phyloP scores from a whole-genome alignment of 768 basidiomycete species.

The Mycena capillaripes region DNA sequence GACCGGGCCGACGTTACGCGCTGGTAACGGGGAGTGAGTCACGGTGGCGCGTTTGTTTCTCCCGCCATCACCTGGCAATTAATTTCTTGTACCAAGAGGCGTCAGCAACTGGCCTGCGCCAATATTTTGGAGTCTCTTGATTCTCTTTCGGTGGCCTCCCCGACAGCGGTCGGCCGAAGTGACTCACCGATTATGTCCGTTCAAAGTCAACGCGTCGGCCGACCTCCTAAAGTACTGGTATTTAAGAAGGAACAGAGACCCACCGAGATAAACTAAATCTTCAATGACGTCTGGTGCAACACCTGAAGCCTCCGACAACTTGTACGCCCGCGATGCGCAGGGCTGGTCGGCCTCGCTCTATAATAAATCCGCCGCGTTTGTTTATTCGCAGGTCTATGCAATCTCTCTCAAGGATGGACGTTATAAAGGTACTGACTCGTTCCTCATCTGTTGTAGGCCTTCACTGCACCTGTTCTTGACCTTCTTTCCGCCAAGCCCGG shows the following conservation, averaged over 20 bases:
- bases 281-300: slow-evolving; percentile 50
- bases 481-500: slow-evolving; percentile 71
- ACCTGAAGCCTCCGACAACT: slow-evolving; percentile 42
- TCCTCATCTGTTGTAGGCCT: slow-evolving; percentile 43
- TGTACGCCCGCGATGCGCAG: slow-evolving; percentile 1
- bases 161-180: slow-evolving; percentile 14
- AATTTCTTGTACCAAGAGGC: too few species aligned
- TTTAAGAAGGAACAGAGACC: background rate
- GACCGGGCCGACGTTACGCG: too few species aligned
- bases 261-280: background rate
- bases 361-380: slow-evolving; percentile 75
- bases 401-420: slow-evolving; percentile 44
- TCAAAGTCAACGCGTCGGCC: background rate
- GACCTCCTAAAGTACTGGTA: background rate
- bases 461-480: slow-evolving; percentile 50
- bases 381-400: slow-evolving; percentile 69
- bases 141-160: background rate
- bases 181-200: slow-evolving; percentile 4
- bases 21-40: too few species aligned
- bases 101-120: too few species aligned
- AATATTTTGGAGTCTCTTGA: too few species aligned
- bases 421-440: too few species aligned
- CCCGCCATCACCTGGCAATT: too few species aligned
- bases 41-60: too few species aligned
- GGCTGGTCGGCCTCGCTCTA: slow-evolving; percentile 76